Conservation (phyloP, 192 early-diverging fungal species). For the Backusella tuberculispora region DNA sequence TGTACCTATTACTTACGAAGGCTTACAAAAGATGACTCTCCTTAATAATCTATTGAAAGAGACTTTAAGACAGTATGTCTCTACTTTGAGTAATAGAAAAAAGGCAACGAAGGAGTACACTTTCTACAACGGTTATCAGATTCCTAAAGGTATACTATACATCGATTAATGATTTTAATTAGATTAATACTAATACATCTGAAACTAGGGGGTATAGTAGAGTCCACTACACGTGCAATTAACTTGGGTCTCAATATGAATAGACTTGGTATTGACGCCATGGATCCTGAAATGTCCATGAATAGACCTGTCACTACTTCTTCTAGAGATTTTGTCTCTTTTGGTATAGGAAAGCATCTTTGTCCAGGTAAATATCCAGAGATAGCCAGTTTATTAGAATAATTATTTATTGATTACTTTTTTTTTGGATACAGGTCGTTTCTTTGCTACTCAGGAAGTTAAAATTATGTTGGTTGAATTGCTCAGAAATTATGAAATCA, state of each 20-base stretch:
- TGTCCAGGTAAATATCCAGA: slow-evolving; percentile 28
- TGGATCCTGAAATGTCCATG: slow-evolving; percentile 21
- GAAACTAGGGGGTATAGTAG: slow-evolving; percentile 18
- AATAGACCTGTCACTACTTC: slow-evolving; percentile 10
- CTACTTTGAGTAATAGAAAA: slow-evolving; percentile 13
- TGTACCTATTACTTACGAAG: slow-evolving; percentile 21
- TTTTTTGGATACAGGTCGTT: slow-evolving; percentile 5
- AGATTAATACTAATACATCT: neutral
- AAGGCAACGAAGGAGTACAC: slow-evolving; percentile 24
- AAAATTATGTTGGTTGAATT: slow-evolving; percentile 22
- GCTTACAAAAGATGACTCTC: slow-evolving; percentile 25
- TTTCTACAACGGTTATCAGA: slow-evolving; percentile 27
- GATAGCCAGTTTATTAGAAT: neutral
- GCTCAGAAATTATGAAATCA: slow-evolving; percentile 25
- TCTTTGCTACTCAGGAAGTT: slow-evolving; percentile 39
- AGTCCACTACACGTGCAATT: slow-evolving; percentile 17
- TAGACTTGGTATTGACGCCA: neutral
- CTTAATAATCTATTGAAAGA: slow-evolving; percentile 29
- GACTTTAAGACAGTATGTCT: slow-evolving; percentile 21
- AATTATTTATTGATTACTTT: neutral
- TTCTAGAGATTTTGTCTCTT: slow-evolving; percentile 19
- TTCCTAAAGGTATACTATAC: slow-evolving; percentile 19
- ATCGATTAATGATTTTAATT: neutral
- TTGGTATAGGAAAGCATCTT: slow-evolving; percentile 29
- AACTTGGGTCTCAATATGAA: slow-evolving; percentile 24